Conservation (phyloP, 441 rosid genomes). For the Kokia cookei region DNA sequence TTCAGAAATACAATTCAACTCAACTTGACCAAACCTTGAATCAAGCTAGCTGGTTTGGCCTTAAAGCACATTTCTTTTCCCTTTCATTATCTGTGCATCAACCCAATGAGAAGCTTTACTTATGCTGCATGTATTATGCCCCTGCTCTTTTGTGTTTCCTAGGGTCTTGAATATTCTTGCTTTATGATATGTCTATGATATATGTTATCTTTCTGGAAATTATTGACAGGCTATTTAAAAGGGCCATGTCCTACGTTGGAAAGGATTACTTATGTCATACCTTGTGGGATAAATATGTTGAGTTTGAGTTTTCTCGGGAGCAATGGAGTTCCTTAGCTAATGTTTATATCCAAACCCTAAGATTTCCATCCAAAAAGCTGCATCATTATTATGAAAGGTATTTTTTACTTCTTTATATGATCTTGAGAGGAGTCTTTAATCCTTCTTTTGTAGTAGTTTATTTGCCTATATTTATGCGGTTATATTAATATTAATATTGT, state of each 20-base stretch:
- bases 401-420: slow-evolving; percentile 1
- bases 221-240: slow-evolving; percentile 61
- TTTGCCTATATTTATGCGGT: background rate
- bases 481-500: background rate
- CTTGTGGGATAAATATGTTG: slow-evolving; percentile 82
- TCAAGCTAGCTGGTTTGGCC: background rate
- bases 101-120: background rate
- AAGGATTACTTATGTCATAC: slow-evolving; percentile 65
- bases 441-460: background rate
- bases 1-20: background rate
- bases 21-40: background rate
- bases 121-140: background rate
- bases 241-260: slow-evolving; percentile 77
- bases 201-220: background rate
- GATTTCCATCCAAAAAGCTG: slow-evolving; percentile 72
- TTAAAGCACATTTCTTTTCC: background rate
- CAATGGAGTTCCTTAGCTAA: slow-evolving; percentile 73
- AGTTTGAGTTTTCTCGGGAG: slow-evolving; percentile 51
- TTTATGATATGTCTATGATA: background rate
- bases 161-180: background rate
- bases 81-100: background rate
- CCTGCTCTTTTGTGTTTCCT: background rate
- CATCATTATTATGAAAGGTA: slow-evolving; percentile 67
- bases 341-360: slow-evolving; percentile 56
- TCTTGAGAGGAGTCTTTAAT: background rate